Conservation (phyloP, 129 eudicot species). For the Mikania micrantha region DNA sequence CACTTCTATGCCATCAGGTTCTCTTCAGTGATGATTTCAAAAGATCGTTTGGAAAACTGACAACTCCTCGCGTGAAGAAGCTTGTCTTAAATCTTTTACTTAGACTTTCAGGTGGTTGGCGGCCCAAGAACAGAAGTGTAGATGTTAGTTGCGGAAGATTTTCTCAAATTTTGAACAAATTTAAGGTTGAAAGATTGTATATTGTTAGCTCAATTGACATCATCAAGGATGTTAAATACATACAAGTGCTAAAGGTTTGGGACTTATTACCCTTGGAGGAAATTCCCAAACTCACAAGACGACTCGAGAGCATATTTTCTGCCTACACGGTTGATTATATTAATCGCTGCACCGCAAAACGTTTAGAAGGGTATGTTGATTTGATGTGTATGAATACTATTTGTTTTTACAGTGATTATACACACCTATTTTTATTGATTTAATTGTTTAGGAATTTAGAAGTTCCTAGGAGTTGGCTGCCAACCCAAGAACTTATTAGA, state of each 20-base stretch:
- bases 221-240: slow-evolving; percentile 34
- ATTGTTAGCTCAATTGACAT: slow-evolving; percentile 61
- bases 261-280: slow-evolving; percentile 58
- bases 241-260: slow-evolving; percentile 74
- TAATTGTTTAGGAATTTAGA: slow-evolving; percentile 40
- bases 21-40: slow-evolving; percentile 67
- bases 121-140: slow-evolving; percentile 54
- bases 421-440: not conserved
- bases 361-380: slow-evolving; percentile 49
- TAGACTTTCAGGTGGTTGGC: slow-evolving; percentile 69
- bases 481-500: slow-evolving; percentile 28
- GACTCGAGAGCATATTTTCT: slow-evolving; percentile 55
- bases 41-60: slow-evolving; percentile 49
- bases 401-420: not conserved
- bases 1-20: slow-evolving; percentile 37
- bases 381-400: not conserved
- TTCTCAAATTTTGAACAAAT: slow-evolving; percentile 43
- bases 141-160: slow-evolving; percentile 48
- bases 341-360: slow-evolving; percentile 42
- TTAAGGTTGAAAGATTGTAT: slow-evolving; percentile 62
- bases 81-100: slow-evolving; percentile 41
- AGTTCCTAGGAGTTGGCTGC: slow-evolving; percentile 51
- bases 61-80: slow-evolving; percentile 32
- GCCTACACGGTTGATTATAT: slow-evolving; percentile 55
- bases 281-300: slow-evolving; percentile 45